Conservation (phyloP, 495 filamentous ascomycete species). For the Terfezia claveryi region DNA sequence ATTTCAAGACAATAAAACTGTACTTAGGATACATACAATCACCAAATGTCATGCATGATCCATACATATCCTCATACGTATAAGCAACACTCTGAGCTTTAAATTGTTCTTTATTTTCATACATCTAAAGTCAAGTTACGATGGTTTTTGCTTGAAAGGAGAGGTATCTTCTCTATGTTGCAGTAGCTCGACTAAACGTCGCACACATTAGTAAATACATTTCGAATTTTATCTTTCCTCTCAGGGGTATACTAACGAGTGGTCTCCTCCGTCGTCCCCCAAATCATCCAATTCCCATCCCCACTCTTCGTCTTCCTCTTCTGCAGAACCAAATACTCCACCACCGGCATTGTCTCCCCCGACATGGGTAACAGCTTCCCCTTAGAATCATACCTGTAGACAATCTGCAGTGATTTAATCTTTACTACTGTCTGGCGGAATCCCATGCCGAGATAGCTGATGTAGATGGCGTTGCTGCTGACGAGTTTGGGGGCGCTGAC, state of each 20-base stretch:
- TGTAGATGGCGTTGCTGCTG: neutral
- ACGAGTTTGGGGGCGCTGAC: neutral
- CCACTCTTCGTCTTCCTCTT: neutral
- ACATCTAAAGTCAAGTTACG: too few relatives aligned
- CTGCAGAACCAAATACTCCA: neutral
- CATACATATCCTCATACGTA: too few relatives aligned
- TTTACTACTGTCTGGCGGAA: neutral
- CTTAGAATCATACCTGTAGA: neutral
- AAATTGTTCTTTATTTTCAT: too few relatives aligned
- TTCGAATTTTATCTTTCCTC: too few relatives aligned
- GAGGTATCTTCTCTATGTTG: too few relatives aligned
- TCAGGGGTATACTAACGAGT: neutral
- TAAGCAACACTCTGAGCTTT: too few relatives aligned
- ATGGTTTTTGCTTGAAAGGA: too few relatives aligned
- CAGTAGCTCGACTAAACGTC: too few relatives aligned
- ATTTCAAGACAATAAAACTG: too few relatives aligned
- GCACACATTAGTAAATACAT: too few relatives aligned
- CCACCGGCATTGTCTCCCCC: neutral
- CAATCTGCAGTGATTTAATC: neutral
- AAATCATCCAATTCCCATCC: neutral
- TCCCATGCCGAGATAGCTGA: neutral
- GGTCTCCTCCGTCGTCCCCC: neutral
- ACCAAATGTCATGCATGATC: too few relatives aligned
- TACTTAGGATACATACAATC: too few relatives aligned
- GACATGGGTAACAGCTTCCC: neutral